Evolutionary conservation across 768 basidiomycete species (phyloP), one percentile per base, ranked within the genome.

Genomic region (Pluteus cervinus): DNA sequence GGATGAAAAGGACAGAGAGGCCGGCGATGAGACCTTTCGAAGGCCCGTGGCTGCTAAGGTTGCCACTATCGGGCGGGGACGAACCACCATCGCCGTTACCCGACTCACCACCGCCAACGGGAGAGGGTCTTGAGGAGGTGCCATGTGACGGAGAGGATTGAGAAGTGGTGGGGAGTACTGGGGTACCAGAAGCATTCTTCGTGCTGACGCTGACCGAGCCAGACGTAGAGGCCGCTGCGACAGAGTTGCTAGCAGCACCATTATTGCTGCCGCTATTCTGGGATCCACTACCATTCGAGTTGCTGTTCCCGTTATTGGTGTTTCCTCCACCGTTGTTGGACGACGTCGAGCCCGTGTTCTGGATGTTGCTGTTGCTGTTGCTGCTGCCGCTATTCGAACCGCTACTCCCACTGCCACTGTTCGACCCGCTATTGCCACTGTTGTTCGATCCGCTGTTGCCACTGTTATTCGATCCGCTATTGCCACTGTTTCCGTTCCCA

Each of bases 11-110:
- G 29, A 62, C 47, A 4, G 53, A 49, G 30, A 79, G 70, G 25
- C 57, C 78, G 7, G 67, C 73, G 32, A 79, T 68, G 16, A 62
- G 68, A 18, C 67, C 75, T 0, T 44, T 50, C 3, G 76, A 68
- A 2, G 74, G 28, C 8, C 57, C 57, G 14, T 52, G 50, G 32
- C 52, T 53, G n/a, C 52, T 45, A 28, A 48, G 40, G 12, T 36
- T 42, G 22, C 34, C 39, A 37, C 29, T 34, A 7, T 16, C 30
- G 28, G 48, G 16, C 11, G 39, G 29, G 16, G 36, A 25, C 18
- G 36, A 26, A 1, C 37, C 44, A 31, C 32, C 26, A 29, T 43
- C 17, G 25, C 37, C 45, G 25, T 41, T 37, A 11, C 39, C 40
- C 4, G 36, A 35, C 33, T 36, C 42, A 24, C 43, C 43, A 30